Percentiles rank a stretch among this genome's conserved stretches.
Evolutionary conservation across 1,139 yeast genomes (phyloP).

Genomic region (Geotrichum carabidarum): DNA sequence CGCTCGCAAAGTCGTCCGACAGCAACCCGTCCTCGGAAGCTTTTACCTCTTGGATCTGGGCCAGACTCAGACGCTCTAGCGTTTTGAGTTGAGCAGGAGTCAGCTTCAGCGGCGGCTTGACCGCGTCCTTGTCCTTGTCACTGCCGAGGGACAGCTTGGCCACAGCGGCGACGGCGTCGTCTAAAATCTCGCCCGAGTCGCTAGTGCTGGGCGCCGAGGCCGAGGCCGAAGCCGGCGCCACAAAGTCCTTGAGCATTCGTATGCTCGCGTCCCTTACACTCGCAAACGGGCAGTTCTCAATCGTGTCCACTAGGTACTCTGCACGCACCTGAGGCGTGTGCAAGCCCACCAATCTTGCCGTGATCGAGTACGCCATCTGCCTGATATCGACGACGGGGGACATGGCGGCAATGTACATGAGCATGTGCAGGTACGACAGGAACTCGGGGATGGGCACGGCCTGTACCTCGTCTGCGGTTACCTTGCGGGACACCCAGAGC

Average conservation of each 20-base stretch:
- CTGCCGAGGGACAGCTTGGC: neutral
- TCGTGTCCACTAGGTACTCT: conserved; percentile 58
- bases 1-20: conserved; percentile 5
- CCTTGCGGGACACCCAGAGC: conserved; percentile 38
- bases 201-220: neutral
- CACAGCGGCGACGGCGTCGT: neutral
- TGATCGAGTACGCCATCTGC: conserved; percentile 32
- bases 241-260: conserved; percentile 61
- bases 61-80: conserved; percentile 3
- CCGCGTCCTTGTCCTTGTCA: neutral
- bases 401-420: conserved; percentile 40
- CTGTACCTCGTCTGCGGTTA: conserved; percentile 34
- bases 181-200: neutral
- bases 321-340: conserved; percentile 55
- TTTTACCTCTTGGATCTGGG: neutral
- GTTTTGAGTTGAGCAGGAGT: neutral
- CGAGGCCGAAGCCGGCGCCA: conserved; percentile 11
- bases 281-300: conserved; percentile 63
- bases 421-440: conserved; percentile 44
- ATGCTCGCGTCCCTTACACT: conserved; percentile 55
- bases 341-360: conserved; percentile 43
- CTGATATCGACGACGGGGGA: conserved; percentile 30
- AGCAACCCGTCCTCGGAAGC: conserved; percentile 1
- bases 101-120: neutral
- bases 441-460: conserved; percentile 30